Percentiles rank a stretch among this genome's conserved stretches.
These are phyloP conservation scores for Pycnococcus provasolii DNA, from an alignment of 139 green algal genomes.

Conservation along the genomic window DNA sequence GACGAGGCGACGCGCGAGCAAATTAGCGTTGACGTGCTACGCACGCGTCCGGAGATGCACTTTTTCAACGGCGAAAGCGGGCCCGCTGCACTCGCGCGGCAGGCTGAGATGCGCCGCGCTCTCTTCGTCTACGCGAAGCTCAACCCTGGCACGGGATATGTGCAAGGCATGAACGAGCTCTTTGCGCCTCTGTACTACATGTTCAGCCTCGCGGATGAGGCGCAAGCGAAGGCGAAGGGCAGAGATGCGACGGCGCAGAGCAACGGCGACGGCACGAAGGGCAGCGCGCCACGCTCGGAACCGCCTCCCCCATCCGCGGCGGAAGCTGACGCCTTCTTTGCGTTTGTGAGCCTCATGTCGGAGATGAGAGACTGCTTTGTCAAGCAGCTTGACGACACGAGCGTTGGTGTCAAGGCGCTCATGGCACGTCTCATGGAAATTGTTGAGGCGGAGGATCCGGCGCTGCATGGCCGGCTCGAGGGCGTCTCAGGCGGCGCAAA, in stretches of 20 bases:
- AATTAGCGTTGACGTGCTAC: conserved; percentile 83
- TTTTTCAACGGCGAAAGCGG: conserved; percentile 73
- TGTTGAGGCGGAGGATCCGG: conserved; percentile 42
- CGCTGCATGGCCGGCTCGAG: conserved; percentile 49
- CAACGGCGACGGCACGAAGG: background rate
- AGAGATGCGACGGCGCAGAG: background rate
- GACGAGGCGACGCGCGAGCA: conserved; percentile 75
- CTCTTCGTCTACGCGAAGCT: conserved; percentile 97
- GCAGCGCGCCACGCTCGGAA: background rate
- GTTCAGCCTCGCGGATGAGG: conserved; percentile 51
- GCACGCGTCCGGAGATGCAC: conserved; percentile 88
- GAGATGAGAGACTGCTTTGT: conserved; percentile 89
- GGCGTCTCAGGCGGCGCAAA: too few species aligned
- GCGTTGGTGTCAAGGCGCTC: conserved; percentile 68
- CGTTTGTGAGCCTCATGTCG: conserved; percentile 70
- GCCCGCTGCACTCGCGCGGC: conserved; percentile 15
- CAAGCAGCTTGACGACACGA: conserved; percentile 82
- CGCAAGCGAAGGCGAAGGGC: conserved; percentile 3
- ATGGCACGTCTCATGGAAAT: conserved; percentile 53
- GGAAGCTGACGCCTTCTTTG: conserved; percentile 90
- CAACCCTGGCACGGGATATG: conserved; percentile 88
- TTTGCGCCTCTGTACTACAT: conserved; percentile 81
- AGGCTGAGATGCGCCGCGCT: conserved; percentile 60
- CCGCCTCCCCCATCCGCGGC: conserved; percentile 25
- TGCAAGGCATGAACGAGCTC: conserved; percentile 98